These are phyloP conservation scores for Trypanosoma lewisi DNA, from an alignment of 208 protist species.

Conservation along the genomic window DNA sequence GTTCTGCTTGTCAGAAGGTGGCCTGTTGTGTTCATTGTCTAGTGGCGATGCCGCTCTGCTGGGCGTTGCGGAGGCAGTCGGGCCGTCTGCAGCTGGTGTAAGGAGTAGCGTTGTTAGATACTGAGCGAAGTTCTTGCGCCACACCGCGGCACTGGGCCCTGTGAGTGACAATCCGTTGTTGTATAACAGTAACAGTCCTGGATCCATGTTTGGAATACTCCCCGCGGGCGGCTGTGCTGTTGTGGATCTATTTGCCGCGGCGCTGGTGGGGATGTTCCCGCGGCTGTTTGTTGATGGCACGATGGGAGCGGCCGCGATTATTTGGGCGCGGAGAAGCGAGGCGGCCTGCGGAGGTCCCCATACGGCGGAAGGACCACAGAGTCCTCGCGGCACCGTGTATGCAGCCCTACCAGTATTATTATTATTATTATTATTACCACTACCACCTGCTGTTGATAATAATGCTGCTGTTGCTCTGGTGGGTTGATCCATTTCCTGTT, in stretches of 20 bases:
- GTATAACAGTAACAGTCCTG: conserved; percentile 1
- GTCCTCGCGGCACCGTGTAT: not conserved
- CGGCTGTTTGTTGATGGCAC: not conserved
- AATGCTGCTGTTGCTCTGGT: not conserved
- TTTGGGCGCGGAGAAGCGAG: conserved; percentile 6
- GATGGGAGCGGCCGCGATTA: conserved; percentile 5
- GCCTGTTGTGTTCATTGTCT: not conserved
- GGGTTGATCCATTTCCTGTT: not conserved
- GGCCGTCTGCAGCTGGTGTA: not conserved
- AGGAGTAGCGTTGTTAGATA: conserved; percentile 15
- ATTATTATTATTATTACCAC: too few species aligned
- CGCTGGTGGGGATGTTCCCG: not conserved
- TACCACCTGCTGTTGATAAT: not conserved
- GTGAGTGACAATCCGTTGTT: not conserved
- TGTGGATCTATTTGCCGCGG: not conserved
- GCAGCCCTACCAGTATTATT: not conserved
- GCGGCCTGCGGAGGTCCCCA: not conserved
- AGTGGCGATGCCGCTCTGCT: not conserved
- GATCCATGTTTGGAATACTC: not conserved
- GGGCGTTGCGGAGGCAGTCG: not conserved
- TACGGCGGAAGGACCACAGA: not conserved
- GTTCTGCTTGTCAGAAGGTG: too few species aligned
- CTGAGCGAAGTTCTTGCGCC: conserved; percentile 19
- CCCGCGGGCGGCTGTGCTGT: not conserved
- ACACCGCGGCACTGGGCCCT: not conserved